Percentiles rank a stretch among this genome's conserved stretches.
phyloP scores from a whole-genome alignment of 495 filamentous ascomycete species.

The Penicillium daleae region DNA sequence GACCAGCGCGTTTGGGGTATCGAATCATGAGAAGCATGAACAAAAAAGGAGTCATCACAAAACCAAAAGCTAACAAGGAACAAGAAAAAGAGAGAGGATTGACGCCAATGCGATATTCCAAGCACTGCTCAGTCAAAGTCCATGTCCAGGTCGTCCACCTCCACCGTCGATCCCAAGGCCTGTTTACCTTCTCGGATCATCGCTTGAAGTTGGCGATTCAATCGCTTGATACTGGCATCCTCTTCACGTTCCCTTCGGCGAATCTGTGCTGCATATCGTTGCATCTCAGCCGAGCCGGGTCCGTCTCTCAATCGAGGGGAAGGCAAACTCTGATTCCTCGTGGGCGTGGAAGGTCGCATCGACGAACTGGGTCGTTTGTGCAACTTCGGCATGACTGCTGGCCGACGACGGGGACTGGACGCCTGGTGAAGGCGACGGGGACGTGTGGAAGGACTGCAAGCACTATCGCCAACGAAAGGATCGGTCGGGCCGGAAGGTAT shows the following conservation, averaged over 20 bases:
- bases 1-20: constrained; percentile 31
- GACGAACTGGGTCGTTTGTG: constrained; percentile 37
- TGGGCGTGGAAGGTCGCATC: constrained; percentile 43
- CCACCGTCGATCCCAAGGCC: constrained; percentile 78
- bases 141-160: constrained; percentile 65
- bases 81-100: constrained; percentile 6
- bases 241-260: constrained; percentile 74
- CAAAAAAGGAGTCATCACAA: constrained; percentile 1
- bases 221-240: constrained; percentile 73
- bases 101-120: constrained; percentile 4
- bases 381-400: constrained; percentile 29
- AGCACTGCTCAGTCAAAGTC: constrained; percentile 35
- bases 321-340: constrained; percentile 33
- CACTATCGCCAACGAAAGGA: constrained; percentile 19
- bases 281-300: constrained; percentile 63
- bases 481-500: constrained; percentile 52
- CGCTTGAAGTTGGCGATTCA: constrained; percentile 75
- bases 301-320: constrained; percentile 45
- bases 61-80: neutral
- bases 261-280: constrained; percentile 65
- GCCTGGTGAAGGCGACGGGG: constrained; percentile 29
- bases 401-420: constrained; percentile 35
- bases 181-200: constrained; percentile 91
- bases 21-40: constrained; percentile 25
- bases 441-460: constrained; percentile 27